Conservation (phyloP, 306 rosid species). For the Cicer yamashitae region DNA sequence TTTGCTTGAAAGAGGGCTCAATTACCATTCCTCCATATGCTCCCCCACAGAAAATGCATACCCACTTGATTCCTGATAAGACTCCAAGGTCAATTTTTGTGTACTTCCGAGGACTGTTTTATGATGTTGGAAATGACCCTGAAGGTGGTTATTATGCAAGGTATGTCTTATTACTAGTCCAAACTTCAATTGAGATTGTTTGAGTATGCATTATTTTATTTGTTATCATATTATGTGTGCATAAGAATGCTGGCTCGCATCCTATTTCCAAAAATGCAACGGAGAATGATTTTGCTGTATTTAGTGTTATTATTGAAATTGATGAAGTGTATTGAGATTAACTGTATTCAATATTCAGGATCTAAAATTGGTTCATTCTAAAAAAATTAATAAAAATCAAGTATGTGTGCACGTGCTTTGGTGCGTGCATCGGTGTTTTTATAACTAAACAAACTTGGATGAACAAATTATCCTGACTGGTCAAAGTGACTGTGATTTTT, state of each 20-base stretch:
- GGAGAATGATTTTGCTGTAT: slow-evolving; percentile 11
- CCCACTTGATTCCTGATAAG: slow-evolving; percentile 79
- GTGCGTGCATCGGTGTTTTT: slow-evolving; percentile 24
- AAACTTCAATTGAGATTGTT: slow-evolving; percentile 21
- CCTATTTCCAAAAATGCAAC: slow-evolving; percentile 14
- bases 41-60: slow-evolving; percentile 90
- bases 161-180: slow-evolving; percentile 47
- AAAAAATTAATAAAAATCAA: slow-evolving; percentile 3
- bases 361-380: slow-evolving; percentile 8
- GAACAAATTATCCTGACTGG: slow-evolving; percentile 11
- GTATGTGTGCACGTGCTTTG: slow-evolving; percentile 20
- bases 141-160: slow-evolving; percentile 98
- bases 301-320: slow-evolving; percentile 24
- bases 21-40: slow-evolving; percentile 94
- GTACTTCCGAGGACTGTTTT: slow-evolving; percentile 88
- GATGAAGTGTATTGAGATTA: slow-evolving; percentile 20
- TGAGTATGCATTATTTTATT: slow-evolving; percentile 14
- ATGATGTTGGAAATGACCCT: slow-evolving; percentile 94
- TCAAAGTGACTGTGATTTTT: slow-evolving; percentile 39
- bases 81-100: slow-evolving; percentile 88
- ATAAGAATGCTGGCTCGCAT: slow-evolving; percentile 3
- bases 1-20: slow-evolving; percentile 85
- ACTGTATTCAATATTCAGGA: neutral
- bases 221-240: slow-evolving; percentile 21
- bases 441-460: neutral